Base-by-base conservation (phyloP, 2,329 filamentous ascomycete genomes). In the Huntiella moniliformis region DNA sequence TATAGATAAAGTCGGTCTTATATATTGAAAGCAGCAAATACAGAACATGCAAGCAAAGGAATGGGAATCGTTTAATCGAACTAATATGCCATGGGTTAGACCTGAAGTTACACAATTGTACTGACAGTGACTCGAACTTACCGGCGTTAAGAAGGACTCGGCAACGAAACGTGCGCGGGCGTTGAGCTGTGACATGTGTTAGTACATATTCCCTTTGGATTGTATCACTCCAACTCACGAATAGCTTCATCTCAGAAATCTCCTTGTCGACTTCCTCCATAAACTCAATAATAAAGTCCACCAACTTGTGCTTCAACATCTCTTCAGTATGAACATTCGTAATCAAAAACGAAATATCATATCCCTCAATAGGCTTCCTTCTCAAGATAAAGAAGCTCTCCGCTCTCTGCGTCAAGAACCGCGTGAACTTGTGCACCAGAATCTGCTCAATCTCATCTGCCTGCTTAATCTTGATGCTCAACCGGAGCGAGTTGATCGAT, bases 201-300 rank as follows among this genome's bases (percentile, higher is more conserved):
- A 56, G 52, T 28, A 16, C 22, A 18, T n/a, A 31, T 31, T 8
- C 15, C 11, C 8, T 22, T 16, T 12, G 16, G 11, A 46, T 13
- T 38, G 22, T 31, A 13, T 10, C 12, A 11, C 11, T 32, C 31
- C 13, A 38, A 69, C 84, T 55, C 73, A 95, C 88, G 64, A 98
- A 98, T 57, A 98, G 80, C 73, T 98, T 98, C 91, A 98, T 96
- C 67, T 98, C 92, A 3, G 91, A 96, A 50, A 98, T 98, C 64
- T 98, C 91, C 71, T 98, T 98, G 63, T 98, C 92, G 4, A 98
- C 92, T 62, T 98, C 91, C 63, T 98, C 88, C 88, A 98, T 96
- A 58, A 98, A 98, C 58, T 96, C 80, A 53, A 98, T 95, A 55
- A 98, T 93, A 58, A 98, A 98, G 62, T 98, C 91, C 32, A 98